Percentiles rank a stretch among this genome's conserved stretches.
Evolutionary conservation across 2,329 filamentous ascomycete genomes (phyloP).

Genomic region (Lecanoromycetidae sp.): DNA sequence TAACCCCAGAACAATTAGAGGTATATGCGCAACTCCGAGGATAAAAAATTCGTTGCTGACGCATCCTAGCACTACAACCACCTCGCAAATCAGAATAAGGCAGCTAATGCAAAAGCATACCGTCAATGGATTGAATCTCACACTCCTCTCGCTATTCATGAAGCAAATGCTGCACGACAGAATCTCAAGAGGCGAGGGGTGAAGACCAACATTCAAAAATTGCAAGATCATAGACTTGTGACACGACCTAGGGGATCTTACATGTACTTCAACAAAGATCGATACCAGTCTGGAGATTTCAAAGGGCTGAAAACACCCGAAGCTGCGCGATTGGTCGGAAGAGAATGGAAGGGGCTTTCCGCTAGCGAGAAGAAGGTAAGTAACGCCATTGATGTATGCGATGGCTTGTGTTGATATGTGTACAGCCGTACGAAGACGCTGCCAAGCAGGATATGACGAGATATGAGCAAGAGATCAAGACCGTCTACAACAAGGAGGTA

Average conservation of each 20-base stretch:
- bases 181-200: conserved; percentile 22
- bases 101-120: conserved; percentile 33
- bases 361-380: conserved; percentile 38
- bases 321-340: conserved; percentile 27
- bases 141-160: conserved; percentile 44
- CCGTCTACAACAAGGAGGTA: conserved; percentile 21
- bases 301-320: conserved; percentile 34
- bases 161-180: conserved; percentile 47
- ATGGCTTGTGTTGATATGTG: conserved; percentile 1
- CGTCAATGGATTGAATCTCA: conserved; percentile 43
- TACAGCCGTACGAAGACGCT: conserved; percentile 24
- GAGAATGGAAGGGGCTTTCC: conserved; percentile 39
- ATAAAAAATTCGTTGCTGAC: background rate
- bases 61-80: conserved; percentile 41
- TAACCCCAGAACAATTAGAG: conserved; percentile 17
- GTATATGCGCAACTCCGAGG: background rate
- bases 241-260: conserved; percentile 33
- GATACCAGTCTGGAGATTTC: conserved; percentile 38
- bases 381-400: background rate
- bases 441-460: conserved; percentile 19
- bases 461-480: conserved; percentile 24
- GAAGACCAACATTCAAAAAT: conserved; percentile 20
- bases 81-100: conserved; percentile 36
- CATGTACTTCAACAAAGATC: conserved; percentile 34
- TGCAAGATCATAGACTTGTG: conserved; percentile 44